These are phyloP conservation scores for Acer yangbiense DNA, from an alignment of 345 rosid species.

Conservation along the genomic window DNA sequence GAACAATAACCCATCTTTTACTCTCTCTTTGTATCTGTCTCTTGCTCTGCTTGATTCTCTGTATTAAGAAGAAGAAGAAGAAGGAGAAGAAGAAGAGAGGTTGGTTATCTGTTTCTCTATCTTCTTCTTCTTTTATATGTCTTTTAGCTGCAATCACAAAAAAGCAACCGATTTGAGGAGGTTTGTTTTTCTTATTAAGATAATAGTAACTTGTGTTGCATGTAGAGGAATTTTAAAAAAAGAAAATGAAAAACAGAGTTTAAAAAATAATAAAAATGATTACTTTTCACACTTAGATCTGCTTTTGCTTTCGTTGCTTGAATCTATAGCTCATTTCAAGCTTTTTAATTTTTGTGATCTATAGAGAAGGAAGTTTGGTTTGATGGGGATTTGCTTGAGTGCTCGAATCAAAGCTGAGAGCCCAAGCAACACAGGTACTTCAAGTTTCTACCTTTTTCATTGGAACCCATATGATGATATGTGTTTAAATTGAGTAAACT, in stretches of 20 bases:
- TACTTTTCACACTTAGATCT: constrained; percentile 39
- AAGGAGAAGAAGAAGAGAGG: constrained; percentile 21
- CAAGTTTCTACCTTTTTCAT: not conserved
- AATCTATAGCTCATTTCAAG: constrained; percentile 24
- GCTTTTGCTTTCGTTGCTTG: constrained; percentile 20
- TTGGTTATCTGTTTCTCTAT: not conserved
- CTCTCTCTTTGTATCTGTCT: not conserved
- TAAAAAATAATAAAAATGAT: not conserved
- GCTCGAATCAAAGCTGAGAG: constrained; percentile 88
- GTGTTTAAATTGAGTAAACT: not conserved
- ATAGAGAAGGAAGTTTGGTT: constrained; percentile 28
- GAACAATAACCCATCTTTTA: not conserved
- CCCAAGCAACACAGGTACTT: constrained; percentile 66
- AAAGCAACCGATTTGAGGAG: constrained; percentile 6
- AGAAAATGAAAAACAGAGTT: too few relatives aligned
- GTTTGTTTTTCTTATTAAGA: constrained; percentile 15
- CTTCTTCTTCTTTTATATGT: not conserved
- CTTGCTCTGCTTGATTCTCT: not conserved
- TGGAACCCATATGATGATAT: constrained; percentile 8
- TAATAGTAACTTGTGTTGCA: constrained; percentile 1
- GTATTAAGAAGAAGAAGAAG: constrained; percentile 5
- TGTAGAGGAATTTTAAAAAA: not conserved
- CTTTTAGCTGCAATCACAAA: constrained; percentile 10
- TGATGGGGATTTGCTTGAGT: constrained; percentile 92
- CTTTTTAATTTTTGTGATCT: constrained; percentile 23